Conservation (phyloP, 768 basidiomycete genomes). For the Rhizopogon salebrosus region DNA sequence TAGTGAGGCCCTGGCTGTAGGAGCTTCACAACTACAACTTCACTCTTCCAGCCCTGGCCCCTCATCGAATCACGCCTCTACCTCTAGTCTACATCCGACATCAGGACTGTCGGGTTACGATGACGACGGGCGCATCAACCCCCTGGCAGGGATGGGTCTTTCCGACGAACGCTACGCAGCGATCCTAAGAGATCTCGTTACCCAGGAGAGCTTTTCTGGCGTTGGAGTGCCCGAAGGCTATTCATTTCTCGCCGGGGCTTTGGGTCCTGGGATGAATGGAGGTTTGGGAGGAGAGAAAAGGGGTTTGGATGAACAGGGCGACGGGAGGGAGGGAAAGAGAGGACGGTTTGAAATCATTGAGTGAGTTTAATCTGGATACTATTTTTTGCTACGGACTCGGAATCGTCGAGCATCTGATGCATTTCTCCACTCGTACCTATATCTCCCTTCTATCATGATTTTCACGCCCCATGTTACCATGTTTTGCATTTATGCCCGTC, state of each 20-base stretch:
- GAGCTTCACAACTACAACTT: constrained; percentile 18
- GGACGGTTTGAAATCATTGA: constrained; percentile 60
- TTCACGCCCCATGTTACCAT: not conserved
- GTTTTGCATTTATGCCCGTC: constrained; percentile 3
- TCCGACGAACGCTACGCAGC: constrained; percentile 83
- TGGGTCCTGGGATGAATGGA: constrained; percentile 4
- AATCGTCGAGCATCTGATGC: not conserved
- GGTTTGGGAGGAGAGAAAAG: constrained; percentile 28
- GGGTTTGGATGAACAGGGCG: constrained; percentile 32
- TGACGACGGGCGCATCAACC: constrained; percentile 65
- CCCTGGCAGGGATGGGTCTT: constrained; percentile 82
- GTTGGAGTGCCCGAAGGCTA: constrained; percentile 29
- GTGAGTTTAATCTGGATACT: constrained; percentile 21
- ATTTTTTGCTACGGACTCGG: not conserved
- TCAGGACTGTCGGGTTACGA: constrained; percentile 18
- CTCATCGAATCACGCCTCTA: constrained; percentile 3
- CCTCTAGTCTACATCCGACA: constrained; percentile 1
- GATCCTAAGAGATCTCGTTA: constrained; percentile 71
- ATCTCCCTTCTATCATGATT: not conserved
- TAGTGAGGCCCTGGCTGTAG: constrained; percentile 49
- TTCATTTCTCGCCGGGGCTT: constrained; percentile 7
- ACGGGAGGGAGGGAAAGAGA: constrained; percentile 44
- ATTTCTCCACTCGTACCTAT: not conserved
- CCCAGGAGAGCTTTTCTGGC: constrained; percentile 53
- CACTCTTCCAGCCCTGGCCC: not conserved